phyloP scores from a whole-genome alignment of 305 asterid species.

The Solanum chacoense region DNA sequence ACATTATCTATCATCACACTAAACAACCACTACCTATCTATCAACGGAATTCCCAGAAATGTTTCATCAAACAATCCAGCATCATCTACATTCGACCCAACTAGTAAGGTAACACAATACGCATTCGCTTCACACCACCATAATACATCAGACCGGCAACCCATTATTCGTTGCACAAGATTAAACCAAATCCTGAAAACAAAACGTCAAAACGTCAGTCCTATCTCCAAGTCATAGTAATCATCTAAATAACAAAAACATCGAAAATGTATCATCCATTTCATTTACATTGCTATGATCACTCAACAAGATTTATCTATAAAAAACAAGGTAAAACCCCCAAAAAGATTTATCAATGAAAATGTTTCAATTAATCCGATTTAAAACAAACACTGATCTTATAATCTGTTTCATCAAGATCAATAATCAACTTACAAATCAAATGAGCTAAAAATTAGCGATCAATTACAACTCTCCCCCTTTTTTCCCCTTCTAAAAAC shows the following conservation, averaged over 20 bases:
- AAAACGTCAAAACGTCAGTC: background rate
- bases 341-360: background rate
- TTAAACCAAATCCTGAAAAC: conserved; percentile 7
- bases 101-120: background rate
- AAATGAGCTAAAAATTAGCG: background rate
- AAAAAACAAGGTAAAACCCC: background rate
- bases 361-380: background rate
- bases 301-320: background rate
- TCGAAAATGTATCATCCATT: background rate
- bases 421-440: background rate
- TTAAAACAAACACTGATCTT: background rate
- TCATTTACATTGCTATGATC: background rate
- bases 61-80: background rate
- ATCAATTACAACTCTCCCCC: background rate
- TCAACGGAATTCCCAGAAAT: background rate
- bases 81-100: background rate
- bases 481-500: background rate
- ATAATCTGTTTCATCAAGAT: background rate
- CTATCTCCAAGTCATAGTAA: background rate
- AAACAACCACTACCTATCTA: background rate
- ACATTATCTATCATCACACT: background rate
- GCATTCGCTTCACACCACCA: background rate
- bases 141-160: background rate
- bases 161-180: conserved; percentile 1
- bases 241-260: background rate